Percentiles rank a stretch among this genome's conserved stretches.
These are phyloP conservation scores for Exophiala mesophila DNA, from an alignment of 2,329 filamentous ascomycete genomes.

Conservation along the genomic window DNA sequence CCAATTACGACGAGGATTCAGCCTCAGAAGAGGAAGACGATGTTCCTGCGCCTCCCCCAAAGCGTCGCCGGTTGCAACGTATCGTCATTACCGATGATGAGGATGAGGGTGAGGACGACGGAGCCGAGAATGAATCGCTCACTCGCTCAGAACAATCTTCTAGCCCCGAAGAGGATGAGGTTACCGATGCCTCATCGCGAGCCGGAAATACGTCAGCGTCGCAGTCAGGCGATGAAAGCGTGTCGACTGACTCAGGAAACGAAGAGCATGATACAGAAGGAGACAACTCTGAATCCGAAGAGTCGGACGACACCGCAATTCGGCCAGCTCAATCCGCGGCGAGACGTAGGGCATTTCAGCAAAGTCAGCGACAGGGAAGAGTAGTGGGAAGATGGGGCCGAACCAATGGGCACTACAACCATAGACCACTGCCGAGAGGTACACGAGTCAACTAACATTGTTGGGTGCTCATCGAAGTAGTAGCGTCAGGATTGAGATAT, in stretches of 20 bases:
- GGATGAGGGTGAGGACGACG: constrained; percentile 14
- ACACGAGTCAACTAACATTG: no score
- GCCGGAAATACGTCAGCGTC: not conserved
- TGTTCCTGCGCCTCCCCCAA: not conserved
- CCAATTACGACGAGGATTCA: constrained; percentile 1
- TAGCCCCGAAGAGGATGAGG: not conserved
- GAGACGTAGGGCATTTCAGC: constrained; percentile 14
- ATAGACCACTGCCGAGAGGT: not conserved
- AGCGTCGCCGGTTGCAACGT: not conserved
- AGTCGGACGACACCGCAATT: constrained; percentile 21
- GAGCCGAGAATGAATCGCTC: not conserved
- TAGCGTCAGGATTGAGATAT: no score
- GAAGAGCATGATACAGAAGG: constrained; percentile 4
- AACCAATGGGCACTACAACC: not conserved
- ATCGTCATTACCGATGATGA: constrained; percentile 21
- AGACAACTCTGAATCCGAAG: constrained; percentile 6
- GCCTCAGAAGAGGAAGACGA: constrained; percentile 8
- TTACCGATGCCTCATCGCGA: not conserved
- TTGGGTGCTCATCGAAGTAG: no score
- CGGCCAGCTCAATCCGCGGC: constrained; percentile 20
- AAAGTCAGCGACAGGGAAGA: constrained; percentile 19
- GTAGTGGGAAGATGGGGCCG: not conserved
- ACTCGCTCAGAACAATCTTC: not conserved
- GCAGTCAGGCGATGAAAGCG: not conserved
- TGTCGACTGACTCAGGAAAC: constrained; percentile 1